Evolutionary conservation across 805 yeast species (phyloP).

Genomic region (Saturnispora diversa): DNA sequence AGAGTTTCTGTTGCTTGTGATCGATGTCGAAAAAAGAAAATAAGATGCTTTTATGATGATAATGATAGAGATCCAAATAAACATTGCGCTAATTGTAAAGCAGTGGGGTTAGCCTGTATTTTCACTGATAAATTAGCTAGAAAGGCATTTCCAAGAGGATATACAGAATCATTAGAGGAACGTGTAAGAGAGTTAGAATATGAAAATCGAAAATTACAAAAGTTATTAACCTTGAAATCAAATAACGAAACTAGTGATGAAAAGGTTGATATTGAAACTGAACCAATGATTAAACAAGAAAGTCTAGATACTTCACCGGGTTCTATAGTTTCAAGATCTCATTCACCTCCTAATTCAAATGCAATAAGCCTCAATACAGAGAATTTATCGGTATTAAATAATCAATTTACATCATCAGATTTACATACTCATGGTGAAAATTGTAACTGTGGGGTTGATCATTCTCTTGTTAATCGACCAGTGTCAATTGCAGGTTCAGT

Average conservation of each 20-base stretch:
- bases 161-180: constrained; percentile 84
- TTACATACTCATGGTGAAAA: constrained; percentile 41
- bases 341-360: background rate
- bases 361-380: constrained; percentile 21
- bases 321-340: background rate
- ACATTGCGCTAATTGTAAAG: constrained; percentile 72
- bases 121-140: constrained; percentile 82
- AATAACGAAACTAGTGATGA: background rate
- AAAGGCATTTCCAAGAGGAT: constrained; percentile 84
- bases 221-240: constrained; percentile 47
- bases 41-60: constrained; percentile 44
- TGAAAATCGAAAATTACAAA: constrained; percentile 63
- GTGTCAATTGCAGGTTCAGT: constrained; percentile 60
- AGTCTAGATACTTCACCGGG: background rate
- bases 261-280: background rate
- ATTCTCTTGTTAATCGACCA: constrained; percentile 52
- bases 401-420: constrained; percentile 24
- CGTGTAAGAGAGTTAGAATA: constrained; percentile 79
- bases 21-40: constrained; percentile 74
- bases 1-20: constrained; percentile 90
- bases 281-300: constrained; percentile 1
- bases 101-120: constrained; percentile 81
- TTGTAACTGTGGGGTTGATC: constrained; percentile 48
- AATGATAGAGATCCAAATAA: constrained; percentile 27
- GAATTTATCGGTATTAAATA: constrained; percentile 26